Percentiles rank a stretch among this genome's conserved stretches.
These are phyloP conservation scores for Przewalskia tangutica DNA, from an alignment of 257 asterid species.

Conservation along the genomic window DNA sequence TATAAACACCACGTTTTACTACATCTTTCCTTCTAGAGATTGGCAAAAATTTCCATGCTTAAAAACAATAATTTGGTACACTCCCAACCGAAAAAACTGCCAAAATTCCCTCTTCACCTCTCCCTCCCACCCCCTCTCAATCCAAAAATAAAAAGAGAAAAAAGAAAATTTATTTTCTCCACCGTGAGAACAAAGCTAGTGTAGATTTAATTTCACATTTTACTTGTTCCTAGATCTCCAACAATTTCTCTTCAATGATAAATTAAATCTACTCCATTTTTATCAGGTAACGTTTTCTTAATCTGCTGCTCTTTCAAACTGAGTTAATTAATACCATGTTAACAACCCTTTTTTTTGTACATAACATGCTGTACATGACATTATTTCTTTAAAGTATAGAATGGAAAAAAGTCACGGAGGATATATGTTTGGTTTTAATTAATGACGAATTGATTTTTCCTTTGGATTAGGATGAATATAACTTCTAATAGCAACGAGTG, in stretches of 20 bases:
- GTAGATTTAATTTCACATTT: background rate
- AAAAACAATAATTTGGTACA: background rate
- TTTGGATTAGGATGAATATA: no score
- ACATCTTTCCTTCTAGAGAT: no score
- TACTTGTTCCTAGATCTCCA: background rate
- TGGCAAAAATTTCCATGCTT: background rate
- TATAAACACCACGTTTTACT: background rate
- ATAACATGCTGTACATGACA: background rate
- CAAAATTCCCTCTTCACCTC: slow-evolving; percentile 58
- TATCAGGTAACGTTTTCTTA: background rate
- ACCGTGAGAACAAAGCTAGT: background rate
- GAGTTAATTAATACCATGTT: background rate
- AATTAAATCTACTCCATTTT: background rate
- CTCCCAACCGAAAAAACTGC: slow-evolving; percentile 57
- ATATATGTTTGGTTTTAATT: background rate
- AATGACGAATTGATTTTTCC: background rate
- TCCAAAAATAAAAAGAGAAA: background rate
- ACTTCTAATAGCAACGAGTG: background rate
- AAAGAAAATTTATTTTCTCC: background rate
- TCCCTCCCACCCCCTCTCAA: slow-evolving; percentile 6
- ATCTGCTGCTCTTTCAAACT: background rate
- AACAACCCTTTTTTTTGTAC: background rate
- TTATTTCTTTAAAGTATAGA: no score
- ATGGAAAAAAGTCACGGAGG: no score
- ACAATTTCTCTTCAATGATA: background rate